A percentile compares a stretch with the other conserved stretches of the same genome.
These are phyloP conservation scores for Cyberlindnera petersonii DNA, from an alignment of 805 yeast species.

Conservation along the genomic window DNA sequence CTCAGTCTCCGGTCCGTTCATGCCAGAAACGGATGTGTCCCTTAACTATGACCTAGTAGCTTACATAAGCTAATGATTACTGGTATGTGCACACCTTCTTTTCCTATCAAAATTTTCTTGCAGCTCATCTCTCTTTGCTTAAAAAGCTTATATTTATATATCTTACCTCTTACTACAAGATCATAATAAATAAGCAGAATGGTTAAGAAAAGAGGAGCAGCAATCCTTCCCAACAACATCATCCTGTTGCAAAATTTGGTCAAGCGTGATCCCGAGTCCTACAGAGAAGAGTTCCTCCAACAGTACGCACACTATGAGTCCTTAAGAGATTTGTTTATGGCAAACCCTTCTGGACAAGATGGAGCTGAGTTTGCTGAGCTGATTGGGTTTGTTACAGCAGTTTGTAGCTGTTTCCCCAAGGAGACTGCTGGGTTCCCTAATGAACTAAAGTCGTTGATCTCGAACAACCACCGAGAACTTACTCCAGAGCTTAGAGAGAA, in stretches of 20 bases:
- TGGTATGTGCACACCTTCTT: no score
- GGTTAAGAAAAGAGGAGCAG: conserved; percentile 90
- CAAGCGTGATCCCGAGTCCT: conserved; percentile 90
- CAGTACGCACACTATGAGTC: conserved; percentile 93
- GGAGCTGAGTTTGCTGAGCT: conserved; percentile 62
- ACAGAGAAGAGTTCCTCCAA: conserved; percentile 87
- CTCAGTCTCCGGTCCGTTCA: no score
- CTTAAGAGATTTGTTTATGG: conserved; percentile 76
- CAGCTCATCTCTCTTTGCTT: no score
- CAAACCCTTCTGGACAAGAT: conserved; percentile 55
- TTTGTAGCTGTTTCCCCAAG: conserved; percentile 82
- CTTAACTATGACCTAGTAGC: no score
- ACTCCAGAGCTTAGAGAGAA: conserved; percentile 87
- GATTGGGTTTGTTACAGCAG: conserved; percentile 89
- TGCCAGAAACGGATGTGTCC: no score
- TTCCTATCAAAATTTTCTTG: no score
- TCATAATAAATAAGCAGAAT: conserved; percentile 40
- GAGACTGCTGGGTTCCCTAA: conserved; percentile 83
- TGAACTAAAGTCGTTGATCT: conserved; percentile 65
- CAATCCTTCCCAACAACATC: conserved; percentile 87
- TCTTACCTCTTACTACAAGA: no score
- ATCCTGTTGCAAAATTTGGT: conserved; percentile 89
- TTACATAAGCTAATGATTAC: no score
- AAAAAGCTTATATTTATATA: no score
- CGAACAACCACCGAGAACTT: conserved; percentile 74